Evolutionary conservation across 495 filamentous ascomycete genomes (phyloP).

Genomic region (Patellaria atrata): DNA sequence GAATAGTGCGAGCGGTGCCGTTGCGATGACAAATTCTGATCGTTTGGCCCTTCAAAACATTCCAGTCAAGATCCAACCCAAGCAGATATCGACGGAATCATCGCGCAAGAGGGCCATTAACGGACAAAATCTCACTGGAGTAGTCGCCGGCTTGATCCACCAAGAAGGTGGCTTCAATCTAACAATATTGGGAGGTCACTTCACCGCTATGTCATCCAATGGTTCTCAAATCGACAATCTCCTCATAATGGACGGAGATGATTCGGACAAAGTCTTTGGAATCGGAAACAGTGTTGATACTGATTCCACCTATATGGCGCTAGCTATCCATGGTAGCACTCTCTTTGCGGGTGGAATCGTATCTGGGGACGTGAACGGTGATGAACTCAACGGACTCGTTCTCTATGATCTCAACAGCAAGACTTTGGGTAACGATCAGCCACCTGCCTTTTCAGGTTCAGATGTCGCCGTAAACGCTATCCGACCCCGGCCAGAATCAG

Average conservation of each 20-base stretch:
- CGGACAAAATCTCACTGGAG: slow-evolving; percentile 40
- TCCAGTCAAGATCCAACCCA: slow-evolving; percentile 43
- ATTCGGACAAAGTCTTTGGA: slow-evolving; percentile 51
- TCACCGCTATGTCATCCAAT: slow-evolving; percentile 53
- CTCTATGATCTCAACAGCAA: slow-evolving; percentile 56
- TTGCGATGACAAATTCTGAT: slow-evolving; percentile 39
- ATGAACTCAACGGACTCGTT: slow-evolving; percentile 55
- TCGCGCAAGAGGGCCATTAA: slow-evolving; percentile 44
- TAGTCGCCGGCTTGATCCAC: slow-evolving; percentile 67
- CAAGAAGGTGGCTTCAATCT: slow-evolving; percentile 51
- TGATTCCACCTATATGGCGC: slow-evolving; percentile 59
- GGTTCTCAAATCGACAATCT: slow-evolving; percentile 66
- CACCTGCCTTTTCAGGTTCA: slow-evolving; percentile 51
- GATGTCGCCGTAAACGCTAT: slow-evolving; percentile 64
- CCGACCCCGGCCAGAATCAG: slow-evolving; percentile 45
- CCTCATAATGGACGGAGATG: slow-evolving; percentile 52
- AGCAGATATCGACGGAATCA: slow-evolving; percentile 21
- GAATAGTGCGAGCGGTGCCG: slow-evolving; percentile 52
- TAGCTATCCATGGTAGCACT: slow-evolving; percentile 50
- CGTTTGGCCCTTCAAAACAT: slow-evolving; percentile 37
- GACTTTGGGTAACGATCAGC: slow-evolving; percentile 46
- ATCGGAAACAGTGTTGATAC: slow-evolving; percentile 47
- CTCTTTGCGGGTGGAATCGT: slow-evolving; percentile 75
- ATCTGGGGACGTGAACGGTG: slow-evolving; percentile 51
- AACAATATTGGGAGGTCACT: slow-evolving; percentile 82